Conservation (phyloP, 1,284 basidiomycete genomes). For the Ustanciosporium gigantosporum region DNA sequence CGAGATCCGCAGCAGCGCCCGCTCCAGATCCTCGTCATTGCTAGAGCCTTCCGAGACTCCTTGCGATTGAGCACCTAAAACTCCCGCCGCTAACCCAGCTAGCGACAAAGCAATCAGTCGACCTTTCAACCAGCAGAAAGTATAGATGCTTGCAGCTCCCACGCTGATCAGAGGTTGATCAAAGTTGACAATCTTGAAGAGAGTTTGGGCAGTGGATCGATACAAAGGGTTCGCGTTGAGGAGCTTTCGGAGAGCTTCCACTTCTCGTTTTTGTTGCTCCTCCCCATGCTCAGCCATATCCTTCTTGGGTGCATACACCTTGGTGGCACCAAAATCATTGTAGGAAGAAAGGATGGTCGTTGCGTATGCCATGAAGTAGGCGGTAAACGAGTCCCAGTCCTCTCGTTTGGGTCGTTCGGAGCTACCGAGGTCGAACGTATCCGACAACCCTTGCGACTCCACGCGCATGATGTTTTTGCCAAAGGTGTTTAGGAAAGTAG, state of each 20-base stretch:
- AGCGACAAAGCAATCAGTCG: conserved; percentile 10
- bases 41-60: not conserved
- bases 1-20: not conserved
- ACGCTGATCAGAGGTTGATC: conserved; percentile 15
- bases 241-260: conserved; percentile 2
- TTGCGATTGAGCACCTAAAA: conserved; percentile 3
- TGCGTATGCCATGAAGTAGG: conserved; percentile 22
- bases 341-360: conserved; percentile 15
- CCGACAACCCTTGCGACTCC: conserved; percentile 28
- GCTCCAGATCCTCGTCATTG: not conserved
- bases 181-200: conserved; percentile 27
- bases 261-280: too few species aligned
- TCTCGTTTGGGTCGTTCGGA: conserved; percentile 20
- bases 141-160: conserved; percentile 15
- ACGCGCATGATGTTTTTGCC: conserved; percentile 29
- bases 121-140: conserved; percentile 26
- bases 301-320: conserved; percentile 6
- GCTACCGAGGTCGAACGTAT: conserved; percentile 8
- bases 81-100: conserved; percentile 8
- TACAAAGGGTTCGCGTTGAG: conserved; percentile 19
- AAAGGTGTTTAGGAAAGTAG: conserved; percentile 29
- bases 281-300: too few species aligned
- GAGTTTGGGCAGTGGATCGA: conserved; percentile 6
- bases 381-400: conserved; percentile 29
- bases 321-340: conserved; percentile 17